phyloP scores from a whole-genome alignment of 1,139 yeast genomes.

The Kazachstania sp. region DNA sequence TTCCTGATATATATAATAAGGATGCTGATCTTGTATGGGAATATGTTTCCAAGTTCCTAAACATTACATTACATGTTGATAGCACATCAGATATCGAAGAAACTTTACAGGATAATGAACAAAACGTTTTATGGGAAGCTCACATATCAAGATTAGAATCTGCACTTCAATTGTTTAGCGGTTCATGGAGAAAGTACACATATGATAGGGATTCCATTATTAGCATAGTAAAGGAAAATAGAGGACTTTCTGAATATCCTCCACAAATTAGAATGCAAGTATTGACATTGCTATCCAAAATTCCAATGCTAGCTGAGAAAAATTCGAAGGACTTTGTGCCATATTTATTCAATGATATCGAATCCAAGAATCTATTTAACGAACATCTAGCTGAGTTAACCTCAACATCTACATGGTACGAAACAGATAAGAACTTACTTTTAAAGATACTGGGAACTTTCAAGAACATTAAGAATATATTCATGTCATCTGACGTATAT shows the following conservation, averaged over 20 bases:
- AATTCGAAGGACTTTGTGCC: conserved; percentile 52
- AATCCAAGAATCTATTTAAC: conserved; percentile 25
- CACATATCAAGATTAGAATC: conserved; percentile 34
- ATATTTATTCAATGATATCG: conserved; percentile 36
- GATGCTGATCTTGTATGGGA: conserved; percentile 51
- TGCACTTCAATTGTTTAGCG: conserved; percentile 25
- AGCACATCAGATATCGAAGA: conserved; percentile 17
- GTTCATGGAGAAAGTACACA: conserved; percentile 24
- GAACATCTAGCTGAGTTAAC: conserved; percentile 30
- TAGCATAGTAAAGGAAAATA: conserved; percentile 31
- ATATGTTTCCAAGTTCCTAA: conserved; percentile 36
- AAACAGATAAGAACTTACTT: conserved; percentile 52
- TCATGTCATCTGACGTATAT: conserved; percentile 45
- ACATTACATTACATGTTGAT: conserved; percentile 15
- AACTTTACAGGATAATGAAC: conserved; percentile 8
- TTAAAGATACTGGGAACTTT: conserved; percentile 58
- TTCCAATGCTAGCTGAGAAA: conserved; percentile 62
- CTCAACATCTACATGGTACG: conserved; percentile 40
- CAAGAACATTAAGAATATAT: conserved; percentile 50
- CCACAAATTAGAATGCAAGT: conserved; percentile 26
- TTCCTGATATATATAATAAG: conserved; percentile 41
- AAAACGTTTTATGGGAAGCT: conserved; percentile 25
- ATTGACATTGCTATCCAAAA: conserved; percentile 37
- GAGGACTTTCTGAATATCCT: conserved; percentile 33
- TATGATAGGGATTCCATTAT: conserved; percentile 34